Percentiles rank a stretch among this genome's conserved stretches.
These are phyloP conservation scores for Camellia granthamiana DNA, from an alignment of 148 eudicot species.

Conservation along the genomic window DNA sequence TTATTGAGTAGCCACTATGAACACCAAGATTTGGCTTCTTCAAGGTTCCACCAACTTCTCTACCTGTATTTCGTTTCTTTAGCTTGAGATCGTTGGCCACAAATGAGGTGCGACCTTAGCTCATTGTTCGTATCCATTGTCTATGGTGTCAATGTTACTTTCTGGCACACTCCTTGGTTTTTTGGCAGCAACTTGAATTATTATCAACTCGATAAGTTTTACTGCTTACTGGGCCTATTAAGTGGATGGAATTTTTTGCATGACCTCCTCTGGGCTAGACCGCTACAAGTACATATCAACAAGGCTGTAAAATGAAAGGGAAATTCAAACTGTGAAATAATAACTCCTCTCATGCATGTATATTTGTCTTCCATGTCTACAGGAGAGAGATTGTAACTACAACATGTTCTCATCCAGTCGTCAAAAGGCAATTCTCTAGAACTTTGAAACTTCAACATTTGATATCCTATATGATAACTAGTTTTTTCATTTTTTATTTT, in stretches of 20 bases:
- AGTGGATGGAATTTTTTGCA: conserved; percentile 70
- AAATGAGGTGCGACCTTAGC: conserved; percentile 73
- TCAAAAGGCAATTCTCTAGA: not conserved
- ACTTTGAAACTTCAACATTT: not conserved
- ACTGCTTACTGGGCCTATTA: conserved; percentile 73
- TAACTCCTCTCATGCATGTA: not conserved
- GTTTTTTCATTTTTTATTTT: too few relatives aligned
- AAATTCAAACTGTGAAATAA: conserved; percentile 7
- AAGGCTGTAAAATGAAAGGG: conserved; percentile 4
- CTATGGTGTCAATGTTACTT: conserved; percentile 41
- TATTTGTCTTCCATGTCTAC: not conserved
- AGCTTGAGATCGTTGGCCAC: conserved; percentile 88
- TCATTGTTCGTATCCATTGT: conserved; percentile 64
- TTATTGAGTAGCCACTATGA: conserved; percentile 91
- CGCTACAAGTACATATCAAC: conserved; percentile 51
- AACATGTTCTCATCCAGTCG: not conserved
- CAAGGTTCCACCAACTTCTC: conserved; percentile 79
- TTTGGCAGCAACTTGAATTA: conserved; percentile 65
- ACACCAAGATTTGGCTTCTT: conserved; percentile 58
- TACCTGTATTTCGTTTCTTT: conserved; percentile 71
- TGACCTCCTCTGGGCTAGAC: conserved; percentile 61
- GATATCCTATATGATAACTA: too few relatives aligned
- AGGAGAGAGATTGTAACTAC: not conserved
- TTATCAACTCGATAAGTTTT: conserved; percentile 71
- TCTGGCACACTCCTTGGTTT: conserved; percentile 70